These are phyloP conservation scores for Dictyostelium capitatum DNA, from an alignment of 78 protist species.

Conservation along the genomic window DNA sequence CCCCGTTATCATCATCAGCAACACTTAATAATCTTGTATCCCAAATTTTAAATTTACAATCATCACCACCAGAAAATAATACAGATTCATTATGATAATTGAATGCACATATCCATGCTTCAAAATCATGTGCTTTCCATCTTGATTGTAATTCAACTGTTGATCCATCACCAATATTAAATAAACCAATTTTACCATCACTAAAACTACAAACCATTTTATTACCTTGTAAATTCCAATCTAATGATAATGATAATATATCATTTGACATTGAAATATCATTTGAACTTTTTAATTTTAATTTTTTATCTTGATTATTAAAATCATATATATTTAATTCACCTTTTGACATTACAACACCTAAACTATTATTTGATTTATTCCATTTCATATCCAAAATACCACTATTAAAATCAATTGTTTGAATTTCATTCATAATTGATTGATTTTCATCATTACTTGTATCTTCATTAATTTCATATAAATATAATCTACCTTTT, in stretches of 20 bases:
- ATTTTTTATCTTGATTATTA: background rate
- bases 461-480: background rate
- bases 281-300: background rate
- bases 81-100: constrained; percentile 48
- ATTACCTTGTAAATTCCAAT: constrained; percentile 65
- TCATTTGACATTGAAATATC: constrained; percentile 5
- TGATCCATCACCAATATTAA: background rate
- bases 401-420: constrained; percentile 58
- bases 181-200: constrained; percentile 44
- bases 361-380: background rate
- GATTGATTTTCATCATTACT: background rate
- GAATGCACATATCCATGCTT: constrained; percentile 88
- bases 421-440: constrained; percentile 3
- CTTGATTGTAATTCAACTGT: background rate
- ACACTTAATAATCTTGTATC: constrained; percentile 22
- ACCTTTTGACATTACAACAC: constrained; percentile 66
- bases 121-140: constrained; percentile 87
- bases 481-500: constrained; percentile 70
- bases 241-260: constrained; percentile 77
- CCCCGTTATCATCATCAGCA: no score
- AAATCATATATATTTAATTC: constrained; percentile 9
- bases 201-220: constrained; percentile 35
- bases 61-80: constrained; percentile 87
- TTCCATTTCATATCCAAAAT: constrained; percentile 89
- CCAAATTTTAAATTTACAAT: constrained; percentile 80